Conservation (phyloP, 2,329 filamentous ascomycete genomes). For the Venturia asperata region DNA sequence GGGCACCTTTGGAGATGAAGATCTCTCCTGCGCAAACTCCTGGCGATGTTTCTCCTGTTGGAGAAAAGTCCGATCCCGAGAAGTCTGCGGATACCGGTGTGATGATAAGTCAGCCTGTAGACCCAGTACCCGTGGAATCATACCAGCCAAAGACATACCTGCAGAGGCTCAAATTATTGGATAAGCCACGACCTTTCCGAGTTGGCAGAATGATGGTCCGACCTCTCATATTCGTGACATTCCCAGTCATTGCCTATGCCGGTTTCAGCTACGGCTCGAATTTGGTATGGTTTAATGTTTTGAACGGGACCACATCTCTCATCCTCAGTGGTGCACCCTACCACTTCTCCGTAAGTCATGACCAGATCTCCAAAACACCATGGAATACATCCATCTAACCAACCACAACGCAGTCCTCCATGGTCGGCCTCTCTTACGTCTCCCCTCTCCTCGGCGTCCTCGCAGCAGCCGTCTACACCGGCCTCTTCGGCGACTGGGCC, state of each 20-base stretch:
- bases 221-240: constrained; percentile 25
- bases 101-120: background rate
- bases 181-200: background rate
- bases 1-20: constrained; percentile 27
- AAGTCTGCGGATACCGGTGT: background rate
- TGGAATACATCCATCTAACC: no score
- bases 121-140: background rate
- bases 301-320: constrained; percentile 37
- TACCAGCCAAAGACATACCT: constrained; percentile 14
- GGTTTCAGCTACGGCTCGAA: constrained; percentile 38
- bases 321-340: constrained; percentile 34
- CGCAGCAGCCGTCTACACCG: constrained; percentile 32
- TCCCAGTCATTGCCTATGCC: constrained; percentile 34
- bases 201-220: constrained; percentile 14
- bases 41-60: constrained; percentile 1
- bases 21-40: constrained; percentile 1
- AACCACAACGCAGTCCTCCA: constrained; percentile 24
- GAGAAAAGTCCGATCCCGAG: background rate
- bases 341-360: constrained; percentile 26
- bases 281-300: constrained; percentile 39
- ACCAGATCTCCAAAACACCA: background rate
- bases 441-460: constrained; percentile 32
- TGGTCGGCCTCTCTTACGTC: constrained; percentile 35
- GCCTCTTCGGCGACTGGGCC: constrained; percentile 32
- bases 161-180: constrained; percentile 12